These are phyloP conservation scores for Aspergillus funiculosus DNA, from an alignment of 495 filamentous ascomycete species.

Conservation along the genomic window DNA sequence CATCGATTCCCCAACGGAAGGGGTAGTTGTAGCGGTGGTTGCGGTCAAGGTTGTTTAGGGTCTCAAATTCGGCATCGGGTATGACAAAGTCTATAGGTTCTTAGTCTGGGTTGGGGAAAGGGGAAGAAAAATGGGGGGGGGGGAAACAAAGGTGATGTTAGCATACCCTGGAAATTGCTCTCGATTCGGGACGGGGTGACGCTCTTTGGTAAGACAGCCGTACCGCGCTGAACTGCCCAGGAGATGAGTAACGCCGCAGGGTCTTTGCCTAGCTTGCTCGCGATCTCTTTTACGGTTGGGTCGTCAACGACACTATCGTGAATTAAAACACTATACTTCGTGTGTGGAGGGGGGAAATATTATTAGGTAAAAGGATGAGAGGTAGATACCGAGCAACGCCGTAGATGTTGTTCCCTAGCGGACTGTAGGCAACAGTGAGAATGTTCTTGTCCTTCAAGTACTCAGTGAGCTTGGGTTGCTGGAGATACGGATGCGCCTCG, in stretches of 20 bases:
- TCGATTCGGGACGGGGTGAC: slow-evolving; percentile 52
- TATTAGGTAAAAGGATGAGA: neutral
- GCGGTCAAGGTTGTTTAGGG: slow-evolving; percentile 41
- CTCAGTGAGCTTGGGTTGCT: slow-evolving; percentile 54
- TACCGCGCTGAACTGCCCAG: slow-evolving; percentile 75
- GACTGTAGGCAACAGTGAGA: slow-evolving; percentile 47
- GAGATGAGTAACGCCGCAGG: slow-evolving; percentile 66
- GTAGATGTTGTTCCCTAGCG: slow-evolving; percentile 50
- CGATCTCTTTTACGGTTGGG: slow-evolving; percentile 51
- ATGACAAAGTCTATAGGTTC: slow-evolving; percentile 40
- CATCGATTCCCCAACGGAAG: slow-evolving; percentile 45
- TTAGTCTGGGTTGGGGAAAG: no score
- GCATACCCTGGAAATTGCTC: slow-evolving; percentile 48
- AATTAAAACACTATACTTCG: slow-evolving; percentile 9
- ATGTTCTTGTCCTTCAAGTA: slow-evolving; percentile 39
- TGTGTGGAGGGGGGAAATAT: no score
- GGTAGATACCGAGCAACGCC: slow-evolving; percentile 31
- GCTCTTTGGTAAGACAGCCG: slow-evolving; percentile 56
- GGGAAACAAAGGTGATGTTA: no score
- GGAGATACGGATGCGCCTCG: slow-evolving; percentile 80
- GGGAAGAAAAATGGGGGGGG: no score
- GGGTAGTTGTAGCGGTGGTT: slow-evolving; percentile 48
- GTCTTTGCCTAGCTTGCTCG: slow-evolving; percentile 63
- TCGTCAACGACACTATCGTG: slow-evolving; percentile 50
- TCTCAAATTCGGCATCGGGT: slow-evolving; percentile 40